Base-by-base conservation (phyloP, 2,329 filamentous ascomycete genomes). In the Fusarium buharicum region DNA sequence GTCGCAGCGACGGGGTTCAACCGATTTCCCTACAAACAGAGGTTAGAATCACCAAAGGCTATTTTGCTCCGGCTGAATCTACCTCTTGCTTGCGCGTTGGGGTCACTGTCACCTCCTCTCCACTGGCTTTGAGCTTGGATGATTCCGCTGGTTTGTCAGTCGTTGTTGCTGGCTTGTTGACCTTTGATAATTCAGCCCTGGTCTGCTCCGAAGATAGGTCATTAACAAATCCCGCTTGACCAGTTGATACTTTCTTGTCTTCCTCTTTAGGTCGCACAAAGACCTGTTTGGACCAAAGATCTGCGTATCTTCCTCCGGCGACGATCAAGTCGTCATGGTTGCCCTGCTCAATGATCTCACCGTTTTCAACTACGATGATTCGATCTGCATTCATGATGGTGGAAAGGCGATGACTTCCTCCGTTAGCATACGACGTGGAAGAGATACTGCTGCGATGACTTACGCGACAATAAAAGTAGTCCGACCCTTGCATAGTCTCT, bases 321-420 rank as follows among this genome's bases (percentile, higher is more conserved):
- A 77, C 74, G 44, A 90, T 78, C 17, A 90, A 75, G 18, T 85
- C 81, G 6, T 84, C 79, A 55, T 90, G 88, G 34, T 74, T 82
- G 9, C 88, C 88, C 64, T 85, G 79, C 70, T 90, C 87, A n/a
- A 85, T 78, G 44, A 90, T 81, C 62, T 82, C 77, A 11, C 88
- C 88, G 48, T 86, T 79, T 38, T 84, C 80, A 39, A 91, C 80
- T 10, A 90, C 88, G 48, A 90, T 81, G 56, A 90, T 90, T 20
- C 82, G 79, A 65, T 90, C 86, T 3, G 88, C 87, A 62, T 88
- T 87, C 77, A 89, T 86, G 50, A 91, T 86, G 0, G 89, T 92
- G 0, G 89, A 90, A 20, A 91, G 77, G 10, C 89, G 84, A 71
- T 91, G 89, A 0, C 85, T 87, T 50, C 11, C 27, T 52, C 18